A percentile compares a stretch with the other conserved stretches of the same genome.
Conservation (phyloP, 805 yeast species). For the Saturnispora bothae region DNA sequence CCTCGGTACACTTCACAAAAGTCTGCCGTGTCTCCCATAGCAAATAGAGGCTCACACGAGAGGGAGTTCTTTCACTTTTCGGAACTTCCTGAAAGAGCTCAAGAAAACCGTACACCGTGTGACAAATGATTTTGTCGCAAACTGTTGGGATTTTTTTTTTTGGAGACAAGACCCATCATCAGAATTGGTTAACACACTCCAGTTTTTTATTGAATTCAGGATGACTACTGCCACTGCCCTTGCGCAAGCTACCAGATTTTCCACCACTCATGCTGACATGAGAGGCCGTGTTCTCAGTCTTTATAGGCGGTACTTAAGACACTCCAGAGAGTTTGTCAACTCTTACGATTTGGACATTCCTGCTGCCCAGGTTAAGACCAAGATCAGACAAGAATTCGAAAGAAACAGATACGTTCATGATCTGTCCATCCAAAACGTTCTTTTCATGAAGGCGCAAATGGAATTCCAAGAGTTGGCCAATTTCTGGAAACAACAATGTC, state of each 20-base stretch:
- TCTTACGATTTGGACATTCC: conserved; percentile 69
- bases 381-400: conserved; percentile 83
- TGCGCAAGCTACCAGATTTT: conserved; percentile 69
- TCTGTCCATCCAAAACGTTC: conserved; percentile 52
- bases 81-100: too few species aligned
- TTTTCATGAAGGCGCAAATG: conserved; percentile 78
- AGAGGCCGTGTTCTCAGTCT: conserved; percentile 53
- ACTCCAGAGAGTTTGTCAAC: conserved; percentile 40
- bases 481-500: conserved; percentile 86
- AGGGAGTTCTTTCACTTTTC: too few species aligned
- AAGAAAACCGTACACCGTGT: too few species aligned
- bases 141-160: too few species aligned
- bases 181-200: too few species aligned
- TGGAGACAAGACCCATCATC: too few species aligned
- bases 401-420: conserved; percentile 67
- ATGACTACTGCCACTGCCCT: conserved; percentile 70
- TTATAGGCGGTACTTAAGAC: conserved; percentile 64
- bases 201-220: too few species aligned
- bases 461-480: conserved; percentile 81
- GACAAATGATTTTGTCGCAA: too few species aligned
- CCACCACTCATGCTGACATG: conserved; percentile 51
- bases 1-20: conserved; percentile 34
- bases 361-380: conserved; percentile 66
- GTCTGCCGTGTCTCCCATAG: background rate
- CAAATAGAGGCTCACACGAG: too few species aligned